Percentiles rank a stretch among this genome's conserved stretches.
These are phyloP conservation scores for Globisporangium heterothallicum DNA, from an alignment of 352 stramenopile genomes.

Conservation along the genomic window DNA sequence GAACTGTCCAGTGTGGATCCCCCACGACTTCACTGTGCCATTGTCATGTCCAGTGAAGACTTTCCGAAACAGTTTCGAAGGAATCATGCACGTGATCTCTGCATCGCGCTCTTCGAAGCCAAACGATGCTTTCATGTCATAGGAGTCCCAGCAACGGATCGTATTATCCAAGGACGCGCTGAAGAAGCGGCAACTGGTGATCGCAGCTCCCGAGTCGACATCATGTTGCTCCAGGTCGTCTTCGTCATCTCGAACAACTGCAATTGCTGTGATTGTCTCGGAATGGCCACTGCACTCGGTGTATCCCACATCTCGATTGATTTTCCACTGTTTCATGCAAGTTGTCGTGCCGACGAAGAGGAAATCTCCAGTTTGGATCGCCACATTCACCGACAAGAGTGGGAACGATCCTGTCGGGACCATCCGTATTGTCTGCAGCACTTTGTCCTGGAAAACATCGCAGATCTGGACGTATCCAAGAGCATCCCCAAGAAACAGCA, in stretches of 20 bases:
- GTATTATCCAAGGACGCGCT: constrained; percentile 64
- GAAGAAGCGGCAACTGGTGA: constrained; percentile 40
- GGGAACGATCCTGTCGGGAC: constrained; percentile 8
- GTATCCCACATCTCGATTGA: constrained; percentile 61
- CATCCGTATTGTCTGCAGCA: constrained; percentile 35
- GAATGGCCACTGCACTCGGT: constrained; percentile 43
- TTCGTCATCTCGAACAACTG: constrained; percentile 24
- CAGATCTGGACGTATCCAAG: constrained; percentile 51
- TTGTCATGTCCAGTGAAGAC: constrained; percentile 58
- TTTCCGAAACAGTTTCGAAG: constrained; percentile 43
- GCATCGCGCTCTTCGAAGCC: constrained; percentile 61
- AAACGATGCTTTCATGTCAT: constrained; percentile 56
- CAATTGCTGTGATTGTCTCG: constrained; percentile 42
- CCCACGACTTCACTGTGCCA: constrained; percentile 58
- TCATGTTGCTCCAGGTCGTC: constrained; percentile 10
- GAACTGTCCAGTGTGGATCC: constrained; percentile 52
- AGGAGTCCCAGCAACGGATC: constrained; percentile 73
- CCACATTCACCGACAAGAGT: constrained; percentile 15
- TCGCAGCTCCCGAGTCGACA: neutral
- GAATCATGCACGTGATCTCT: constrained; percentile 56
- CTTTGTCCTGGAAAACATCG: constrained; percentile 64
- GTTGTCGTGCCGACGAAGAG: constrained; percentile 35
- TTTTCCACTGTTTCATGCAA: constrained; percentile 54
- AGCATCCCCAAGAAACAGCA: constrained; percentile 51
- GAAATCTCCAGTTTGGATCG: constrained; percentile 23